phyloP scores from a whole-genome alignment of 768 basidiomycete species.

The Macrocybe gigantea region DNA sequence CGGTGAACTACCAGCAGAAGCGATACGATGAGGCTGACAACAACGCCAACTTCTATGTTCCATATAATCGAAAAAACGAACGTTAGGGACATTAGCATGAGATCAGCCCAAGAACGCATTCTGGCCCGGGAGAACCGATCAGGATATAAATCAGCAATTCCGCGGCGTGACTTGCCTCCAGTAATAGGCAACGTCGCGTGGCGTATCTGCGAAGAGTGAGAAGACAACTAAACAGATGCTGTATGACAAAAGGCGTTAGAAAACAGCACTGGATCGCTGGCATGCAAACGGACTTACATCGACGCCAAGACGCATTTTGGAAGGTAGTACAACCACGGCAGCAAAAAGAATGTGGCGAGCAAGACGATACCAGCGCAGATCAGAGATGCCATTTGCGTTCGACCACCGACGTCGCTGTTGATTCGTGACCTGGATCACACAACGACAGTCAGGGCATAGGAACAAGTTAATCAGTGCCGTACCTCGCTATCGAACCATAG shows the following conservation, averaged over 20 bases:
- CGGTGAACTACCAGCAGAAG: slow-evolving; percentile 86
- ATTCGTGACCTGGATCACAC: slow-evolving; percentile 59
- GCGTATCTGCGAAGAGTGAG: slow-evolving; percentile 77
- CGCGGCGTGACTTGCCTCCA: slow-evolving; percentile 47
- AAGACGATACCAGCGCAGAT: slow-evolving; percentile 71
- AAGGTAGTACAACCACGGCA: slow-evolving; percentile 80
- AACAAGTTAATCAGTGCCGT: slow-evolving; percentile 8
- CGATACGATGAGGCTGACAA: slow-evolving; percentile 84
- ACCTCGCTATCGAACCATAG: slow-evolving; percentile 91
- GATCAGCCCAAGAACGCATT: slow-evolving; percentile 91
- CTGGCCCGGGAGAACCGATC: slow-evolving; percentile 24
- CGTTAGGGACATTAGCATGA: slow-evolving; percentile 81
- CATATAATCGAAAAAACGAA: slow-evolving; percentile 85
- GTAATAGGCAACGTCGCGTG: slow-evolving; percentile 82
- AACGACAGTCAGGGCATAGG: too few relatives aligned
- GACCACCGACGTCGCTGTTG: slow-evolving; percentile 83
- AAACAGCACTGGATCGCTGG: background rate
- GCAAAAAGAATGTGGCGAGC: slow-evolving; percentile 82
- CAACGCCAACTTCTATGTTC: slow-evolving; percentile 89
- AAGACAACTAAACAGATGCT: slow-evolving; percentile 86
- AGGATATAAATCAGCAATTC: background rate
- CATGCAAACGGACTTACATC: slow-evolving; percentile 47
- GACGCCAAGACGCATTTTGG: slow-evolving; percentile 90
- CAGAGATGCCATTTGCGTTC: slow-evolving; percentile 86
- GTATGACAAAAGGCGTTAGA: background rate